Percentiles rank a stretch among this genome's conserved stretches.
These are phyloP conservation scores for Penicillium flavigenum DNA, from an alignment of 495 filamentous ascomycete genomes.

Conservation along the genomic window DNA sequence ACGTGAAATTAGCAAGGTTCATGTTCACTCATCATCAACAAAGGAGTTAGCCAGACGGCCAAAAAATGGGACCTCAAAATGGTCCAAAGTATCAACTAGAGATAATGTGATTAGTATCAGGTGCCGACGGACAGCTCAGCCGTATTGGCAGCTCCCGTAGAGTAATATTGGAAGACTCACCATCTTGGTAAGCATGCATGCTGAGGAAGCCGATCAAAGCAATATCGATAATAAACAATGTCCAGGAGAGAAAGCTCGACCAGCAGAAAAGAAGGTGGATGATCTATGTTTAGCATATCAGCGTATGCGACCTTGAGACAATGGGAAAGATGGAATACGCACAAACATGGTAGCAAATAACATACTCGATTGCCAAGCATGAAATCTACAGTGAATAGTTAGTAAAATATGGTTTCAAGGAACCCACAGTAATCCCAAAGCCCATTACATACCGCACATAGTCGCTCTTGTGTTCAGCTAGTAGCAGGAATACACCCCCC, in stretches of 20 bases:
- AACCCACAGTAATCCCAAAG: not conserved
- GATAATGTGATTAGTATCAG: slow-evolving; percentile 3
- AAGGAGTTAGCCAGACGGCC: slow-evolving; percentile 76
- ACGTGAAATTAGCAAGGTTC: slow-evolving; percentile 11
- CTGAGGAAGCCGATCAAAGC: slow-evolving; percentile 74
- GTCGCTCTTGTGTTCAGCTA: slow-evolving; percentile 91
- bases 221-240: slow-evolving; percentile 74
- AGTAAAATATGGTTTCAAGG: slow-evolving; percentile 1
- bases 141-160: not conserved
- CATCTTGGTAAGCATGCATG: slow-evolving; percentile 79
- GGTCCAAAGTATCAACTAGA: slow-evolving; percentile 80
- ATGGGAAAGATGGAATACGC: slow-evolving; percentile 25
- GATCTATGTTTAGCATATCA: slow-evolving; percentile 38
- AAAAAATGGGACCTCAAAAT: slow-evolving; percentile 89
- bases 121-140: not conserved
- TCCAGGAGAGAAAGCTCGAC: slow-evolving; percentile 79
- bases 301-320: not conserved
- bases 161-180: slow-evolving; percentile 37
- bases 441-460: slow-evolving; percentile 77
- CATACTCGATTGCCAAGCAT: slow-evolving; percentile 92
- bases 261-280: slow-evolving; percentile 83
- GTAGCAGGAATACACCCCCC: slow-evolving; percentile 77
- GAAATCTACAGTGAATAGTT: slow-evolving; percentile 60
- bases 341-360: slow-evolving; percentile 84
- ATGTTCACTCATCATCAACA: slow-evolving; percentile 78